phyloP scores from a whole-genome alignment of 2,329 filamentous ascomycete genomes.

The Colletotrichum destructivum region DNA sequence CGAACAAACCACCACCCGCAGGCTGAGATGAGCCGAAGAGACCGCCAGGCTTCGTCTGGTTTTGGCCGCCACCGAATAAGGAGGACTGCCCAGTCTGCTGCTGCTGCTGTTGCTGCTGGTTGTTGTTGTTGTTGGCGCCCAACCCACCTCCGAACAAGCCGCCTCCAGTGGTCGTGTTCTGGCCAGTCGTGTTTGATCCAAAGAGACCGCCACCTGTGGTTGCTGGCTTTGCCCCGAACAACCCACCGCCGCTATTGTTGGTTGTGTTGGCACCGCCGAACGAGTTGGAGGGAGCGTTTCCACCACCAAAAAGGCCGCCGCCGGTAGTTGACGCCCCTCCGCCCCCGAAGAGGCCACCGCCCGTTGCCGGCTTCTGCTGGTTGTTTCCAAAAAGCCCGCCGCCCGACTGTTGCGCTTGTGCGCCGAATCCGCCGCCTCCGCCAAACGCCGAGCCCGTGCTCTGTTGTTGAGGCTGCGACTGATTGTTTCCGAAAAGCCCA shows the following conservation, averaged over 20 bases:
- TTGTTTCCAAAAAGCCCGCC: constrained; percentile 49
- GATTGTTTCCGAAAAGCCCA: constrained; percentile 56
- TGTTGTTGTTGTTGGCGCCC: constrained; percentile 45
- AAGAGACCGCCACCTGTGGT: constrained; percentile 65
- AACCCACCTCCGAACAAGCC: constrained; percentile 69
- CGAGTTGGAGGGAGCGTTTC: constrained; percentile 54
- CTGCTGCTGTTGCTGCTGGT: constrained; percentile 52
- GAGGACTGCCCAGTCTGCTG: constrained; percentile 57
- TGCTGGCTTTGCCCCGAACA: constrained; percentile 60
- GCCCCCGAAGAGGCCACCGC: constrained; percentile 44
- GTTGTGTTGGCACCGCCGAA: constrained; percentile 62
- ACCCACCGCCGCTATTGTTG: constrained; percentile 52
- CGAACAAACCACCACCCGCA: constrained; percentile 68
- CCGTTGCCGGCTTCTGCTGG: constrained; percentile 41
- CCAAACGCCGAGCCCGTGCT: constrained; percentile 47
- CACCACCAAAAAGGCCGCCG: constrained; percentile 57
- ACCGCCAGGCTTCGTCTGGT: constrained; percentile 68
- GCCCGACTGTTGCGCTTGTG: constrained; percentile 45
- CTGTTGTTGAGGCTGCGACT: constrained; percentile 45
- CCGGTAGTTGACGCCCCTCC: constrained; percentile 50
- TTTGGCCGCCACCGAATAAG: constrained; percentile 69
- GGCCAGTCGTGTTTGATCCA: constrained; percentile 50
- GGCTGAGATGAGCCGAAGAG: constrained; percentile 66
- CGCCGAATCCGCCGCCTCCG: constrained; percentile 46
- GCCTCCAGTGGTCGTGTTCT: constrained; percentile 51